Evolutionary conservation across 177 flowering plant species (phyloP).

Genomic region (Vitis hybrid): DNA sequence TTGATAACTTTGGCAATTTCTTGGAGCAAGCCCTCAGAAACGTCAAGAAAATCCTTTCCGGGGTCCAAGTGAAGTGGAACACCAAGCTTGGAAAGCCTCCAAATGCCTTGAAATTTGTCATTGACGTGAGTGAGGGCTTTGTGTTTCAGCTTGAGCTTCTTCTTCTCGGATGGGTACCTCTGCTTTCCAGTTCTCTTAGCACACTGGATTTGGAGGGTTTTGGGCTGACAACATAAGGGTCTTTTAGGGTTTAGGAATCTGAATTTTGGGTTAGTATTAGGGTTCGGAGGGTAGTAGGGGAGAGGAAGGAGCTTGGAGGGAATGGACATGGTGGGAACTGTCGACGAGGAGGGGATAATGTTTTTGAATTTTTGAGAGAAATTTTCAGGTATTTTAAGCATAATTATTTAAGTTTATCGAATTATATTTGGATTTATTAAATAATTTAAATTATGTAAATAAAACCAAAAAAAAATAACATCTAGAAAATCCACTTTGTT

Average conservation of each 20-base stretch:
- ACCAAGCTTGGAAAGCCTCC: slow-evolving; percentile 80
- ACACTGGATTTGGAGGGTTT: slow-evolving; percentile 38
- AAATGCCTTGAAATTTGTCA: slow-evolving; percentile 63
- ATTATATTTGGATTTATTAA: neutral
- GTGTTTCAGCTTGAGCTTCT: slow-evolving; percentile 52
- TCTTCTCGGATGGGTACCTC: slow-evolving; percentile 97
- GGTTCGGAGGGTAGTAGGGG: slow-evolving; percentile 2
- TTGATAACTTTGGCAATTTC: slow-evolving; percentile 81
- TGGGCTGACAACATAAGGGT: slow-evolving; percentile 19
- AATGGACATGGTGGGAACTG: slow-evolving; percentile 19
- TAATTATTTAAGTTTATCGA: neutral
- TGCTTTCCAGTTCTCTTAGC: slow-evolving; percentile 75
- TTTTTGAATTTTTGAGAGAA: neutral
- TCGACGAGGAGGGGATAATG: no score
- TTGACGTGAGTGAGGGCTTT: slow-evolving; percentile 35
- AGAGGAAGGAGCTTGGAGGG: slow-evolving; percentile 15
- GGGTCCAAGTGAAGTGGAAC: slow-evolving; percentile 76
- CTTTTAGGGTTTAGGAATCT: slow-evolving; percentile 4
- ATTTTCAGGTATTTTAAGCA: neutral
- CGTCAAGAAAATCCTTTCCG: slow-evolving; percentile 73
- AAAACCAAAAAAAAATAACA: no score
- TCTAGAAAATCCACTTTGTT: neutral
- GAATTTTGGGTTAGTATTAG: neutral
- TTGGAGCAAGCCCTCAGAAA: slow-evolving; percentile 66
- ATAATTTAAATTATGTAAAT: neutral